Conservation (phyloP, 2,329 filamentous ascomycete species). For the Diaporthe eres region DNA sequence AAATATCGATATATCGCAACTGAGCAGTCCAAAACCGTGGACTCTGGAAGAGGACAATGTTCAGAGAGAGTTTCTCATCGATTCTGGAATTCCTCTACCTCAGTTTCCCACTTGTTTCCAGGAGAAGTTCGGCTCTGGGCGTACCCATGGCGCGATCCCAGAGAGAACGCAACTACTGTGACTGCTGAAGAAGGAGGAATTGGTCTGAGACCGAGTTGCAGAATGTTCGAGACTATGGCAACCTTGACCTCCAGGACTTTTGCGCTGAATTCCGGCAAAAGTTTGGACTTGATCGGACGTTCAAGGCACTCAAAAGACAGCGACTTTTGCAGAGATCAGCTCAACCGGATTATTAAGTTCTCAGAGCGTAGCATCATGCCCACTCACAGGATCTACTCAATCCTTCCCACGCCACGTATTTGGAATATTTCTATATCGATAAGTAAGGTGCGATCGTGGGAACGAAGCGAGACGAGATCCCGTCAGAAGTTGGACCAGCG, state of each 20-base stretch:
- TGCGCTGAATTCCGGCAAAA: conserved; percentile 5
- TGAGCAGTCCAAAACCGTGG: conserved; percentile 12
- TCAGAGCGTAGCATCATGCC: background rate
- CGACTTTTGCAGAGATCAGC: conserved; percentile 12
- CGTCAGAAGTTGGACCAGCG: conserved; percentile 6
- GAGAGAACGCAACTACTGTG: background rate
- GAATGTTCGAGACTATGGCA: conserved; percentile 6
- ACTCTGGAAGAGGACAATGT: background rate
- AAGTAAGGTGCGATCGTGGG: conserved; percentile 6
- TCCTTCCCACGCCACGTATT: background rate
- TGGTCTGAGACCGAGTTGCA: conserved; percentile 7
- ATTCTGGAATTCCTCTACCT: conserved; percentile 8
- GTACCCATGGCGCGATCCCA: background rate
- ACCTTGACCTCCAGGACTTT: background rate
- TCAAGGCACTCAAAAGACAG: conserved; percentile 4
- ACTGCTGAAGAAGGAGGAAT: conserved; percentile 14
- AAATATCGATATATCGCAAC: conserved; percentile 4
- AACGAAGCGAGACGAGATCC: conserved; percentile 15
- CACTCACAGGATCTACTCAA: conserved; percentile 10
- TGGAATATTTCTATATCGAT: background rate
- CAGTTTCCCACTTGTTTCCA: conserved; percentile 5
- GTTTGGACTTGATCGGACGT: conserved; percentile 7
- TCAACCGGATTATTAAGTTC: background rate
- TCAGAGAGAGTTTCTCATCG: background rate
- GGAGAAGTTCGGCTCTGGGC: conserved; percentile 4